phyloP scores from a whole-genome alignment of 768 basidiomycete genomes.

The Tremella mesenterica region DNA sequence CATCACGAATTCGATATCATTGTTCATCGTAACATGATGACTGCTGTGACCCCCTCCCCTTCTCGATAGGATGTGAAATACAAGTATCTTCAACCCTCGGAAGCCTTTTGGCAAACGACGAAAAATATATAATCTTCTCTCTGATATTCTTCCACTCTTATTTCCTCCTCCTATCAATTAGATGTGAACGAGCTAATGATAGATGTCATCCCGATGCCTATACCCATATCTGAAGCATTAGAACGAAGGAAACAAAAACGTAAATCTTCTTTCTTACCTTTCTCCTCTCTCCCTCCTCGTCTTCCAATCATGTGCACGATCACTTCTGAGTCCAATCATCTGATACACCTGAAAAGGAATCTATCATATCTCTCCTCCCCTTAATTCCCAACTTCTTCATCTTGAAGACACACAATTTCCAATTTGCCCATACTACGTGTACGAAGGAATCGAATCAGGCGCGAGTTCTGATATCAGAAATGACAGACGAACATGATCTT shows the following conservation, averaged over 20 bases:
- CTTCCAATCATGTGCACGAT: too few relatives aligned
- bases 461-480: background rate
- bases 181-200: slow-evolving; percentile 1
- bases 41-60: too few relatives aligned
- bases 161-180: background rate
- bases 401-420: too few relatives aligned
- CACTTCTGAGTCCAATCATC: too few relatives aligned
- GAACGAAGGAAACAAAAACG: slow-evolving; percentile 25
- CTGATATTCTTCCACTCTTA: slow-evolving; percentile 22
- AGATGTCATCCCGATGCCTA: slow-evolving; percentile 40
- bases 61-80: slow-evolving; percentile 19
- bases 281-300: background rate
- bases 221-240: slow-evolving; percentile 37
- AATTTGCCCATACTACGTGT: too few relatives aligned
- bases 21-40: too few relatives aligned
- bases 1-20: background rate
- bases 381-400: too few relatives aligned
- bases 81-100: slow-evolving; percentile 20
- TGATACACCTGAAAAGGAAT: too few relatives aligned
- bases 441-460: too few relatives aligned
- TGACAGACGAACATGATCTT: background rate
- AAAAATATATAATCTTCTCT: slow-evolving; percentile 42
- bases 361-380: too few relatives aligned
- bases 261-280: slow-evolving; percentile 7
- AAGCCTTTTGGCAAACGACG: slow-evolving; percentile 16